phyloP scores from a whole-genome alignment of 768 basidiomycete genomes.

The Cubamyces lactineus region DNA sequence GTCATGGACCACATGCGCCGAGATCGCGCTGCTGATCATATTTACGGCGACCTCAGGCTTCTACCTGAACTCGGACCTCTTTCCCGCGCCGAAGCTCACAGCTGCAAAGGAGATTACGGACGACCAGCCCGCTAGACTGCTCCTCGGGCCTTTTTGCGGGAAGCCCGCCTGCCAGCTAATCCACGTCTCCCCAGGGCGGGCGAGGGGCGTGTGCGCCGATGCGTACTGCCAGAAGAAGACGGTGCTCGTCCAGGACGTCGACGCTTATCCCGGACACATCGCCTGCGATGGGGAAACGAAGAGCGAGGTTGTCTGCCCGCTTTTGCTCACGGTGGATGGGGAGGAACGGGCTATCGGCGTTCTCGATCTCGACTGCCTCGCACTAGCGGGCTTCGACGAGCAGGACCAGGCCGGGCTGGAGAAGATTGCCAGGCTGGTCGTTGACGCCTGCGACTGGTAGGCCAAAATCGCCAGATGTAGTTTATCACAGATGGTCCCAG shows the following conservation, averaged over 20 bases:
- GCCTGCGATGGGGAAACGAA: conserved; percentile 91
- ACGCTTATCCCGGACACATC: conserved; percentile 88
- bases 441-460: conserved; percentile 68
- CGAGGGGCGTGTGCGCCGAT: conserved; percentile 85
- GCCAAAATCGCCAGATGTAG: background rate
- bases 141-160: conserved; percentile 87
- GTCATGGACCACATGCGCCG: background rate
- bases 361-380: conserved; percentile 87
- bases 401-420: conserved; percentile 81
- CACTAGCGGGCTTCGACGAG: conserved; percentile 67
- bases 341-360: conserved; percentile 43
- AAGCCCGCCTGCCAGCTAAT: conserved; percentile 92
- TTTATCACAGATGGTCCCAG: background rate
- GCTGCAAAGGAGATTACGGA: conserved; percentile 18
- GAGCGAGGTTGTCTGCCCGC: conserved; percentile 88
- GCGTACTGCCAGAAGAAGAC: conserved; percentile 62
- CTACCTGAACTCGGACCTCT: conserved; percentile 71
- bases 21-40: background rate
- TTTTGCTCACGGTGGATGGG: conserved; percentile 38
- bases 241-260: conserved; percentile 76
- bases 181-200: conserved; percentile 50
- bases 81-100: conserved; percentile 47
- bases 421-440: conserved; percentile 66
- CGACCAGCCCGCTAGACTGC: conserved; percentile 41
- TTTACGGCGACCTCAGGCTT: conserved; percentile 59